These are phyloP conservation scores for Domatiomyces catenatus DNA, from an alignment of 2,329 filamentous ascomycete species.

Conservation along the genomic window DNA sequence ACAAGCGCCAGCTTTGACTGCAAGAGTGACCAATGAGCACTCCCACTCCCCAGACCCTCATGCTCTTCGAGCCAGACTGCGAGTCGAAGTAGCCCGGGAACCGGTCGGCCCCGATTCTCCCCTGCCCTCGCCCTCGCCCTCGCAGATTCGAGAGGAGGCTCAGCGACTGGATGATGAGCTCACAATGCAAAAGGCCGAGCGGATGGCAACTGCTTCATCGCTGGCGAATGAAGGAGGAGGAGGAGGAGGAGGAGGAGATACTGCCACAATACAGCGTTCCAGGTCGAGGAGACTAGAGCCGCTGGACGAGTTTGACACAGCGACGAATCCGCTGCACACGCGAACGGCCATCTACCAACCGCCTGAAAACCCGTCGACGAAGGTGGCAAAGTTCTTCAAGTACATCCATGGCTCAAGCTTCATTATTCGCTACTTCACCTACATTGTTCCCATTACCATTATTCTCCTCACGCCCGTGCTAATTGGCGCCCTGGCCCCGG, in stretches of 20 bases:
- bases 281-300: slow-evolving; percentile 41
- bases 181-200: slow-evolving; percentile 48
- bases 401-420: slow-evolving; percentile 50
- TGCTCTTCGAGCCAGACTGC: slow-evolving; percentile 30
- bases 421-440: slow-evolving; percentile 54
- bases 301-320: slow-evolving; percentile 51
- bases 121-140: slow-evolving; percentile 32
- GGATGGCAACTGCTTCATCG: slow-evolving; percentile 35
- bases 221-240: slow-evolving; percentile 14
- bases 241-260: no score
- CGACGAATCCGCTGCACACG: slow-evolving; percentile 55
- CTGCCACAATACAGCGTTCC: slow-evolving; percentile 34
- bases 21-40: slow-evolving; percentile 14
- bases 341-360: slow-evolving; percentile 50
- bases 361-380: slow-evolving; percentile 45
- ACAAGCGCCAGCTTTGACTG: slow-evolving; percentile 15
- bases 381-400: slow-evolving; percentile 49
- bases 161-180: slow-evolving; percentile 51
- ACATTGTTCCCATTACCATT: slow-evolving; percentile 50
- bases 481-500: slow-evolving; percentile 40
- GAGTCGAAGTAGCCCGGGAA: slow-evolving; percentile 31
- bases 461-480: slow-evolving; percentile 54
- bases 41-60: slow-evolving; percentile 17
- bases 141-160: slow-evolving; percentile 43
- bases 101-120: slow-evolving; percentile 18